Evolutionary conservation across 23 red algal genomes (phyloP), one percentile per base, ranked within the genome.

Genomic region (Cyanidium caldarium): DNA sequence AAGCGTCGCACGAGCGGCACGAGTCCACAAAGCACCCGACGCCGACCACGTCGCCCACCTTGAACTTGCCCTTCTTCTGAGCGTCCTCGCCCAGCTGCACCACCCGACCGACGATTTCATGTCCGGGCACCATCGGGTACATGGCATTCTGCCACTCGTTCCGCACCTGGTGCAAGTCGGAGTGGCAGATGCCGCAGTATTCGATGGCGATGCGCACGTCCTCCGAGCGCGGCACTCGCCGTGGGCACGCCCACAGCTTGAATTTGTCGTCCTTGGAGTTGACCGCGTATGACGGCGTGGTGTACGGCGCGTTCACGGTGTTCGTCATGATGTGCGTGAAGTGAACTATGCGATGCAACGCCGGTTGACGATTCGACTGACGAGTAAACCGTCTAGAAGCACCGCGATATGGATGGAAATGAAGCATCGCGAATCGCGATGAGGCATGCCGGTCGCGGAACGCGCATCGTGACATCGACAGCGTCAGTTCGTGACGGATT

Each of bases 141-240:
- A 28, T 61, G 10, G 51, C 19, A 14, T 28, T 28, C 5, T 7
- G 19, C 70, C 70, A 75, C n/a, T 75, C 70, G 15, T 75, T 46
- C 7, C 58, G 45, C 16, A 46, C 58, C 33, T 61, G 46, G 39
- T 75, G 70, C 33, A 75, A 29, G 19, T 75, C 70, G 16, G 40
- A 46, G 42, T 75, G 70, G 38, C 70, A 75, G 58, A 75, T 58
- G n/a, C 70, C 70, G 43, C 70, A 75, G 19, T 75, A 75, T 46
- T 75, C 70, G 31, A 75, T 38, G 16, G 38, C 40, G 10, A 75
- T 45, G 13, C 58, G 45, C 3, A 75, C 40, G 28, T 75, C 70
- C 3, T 75, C 58, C 13, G 70, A 34, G 31, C 40, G 34, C 44
- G 58, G 41, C 7, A 39, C 38, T 28, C 45, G 70, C 35, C 46